A percentile compares a stretch with the other conserved stretches of the same genome.
Conservation (phyloP, 768 basidiomycete genomes). For the Tulasnella calospora region DNA sequence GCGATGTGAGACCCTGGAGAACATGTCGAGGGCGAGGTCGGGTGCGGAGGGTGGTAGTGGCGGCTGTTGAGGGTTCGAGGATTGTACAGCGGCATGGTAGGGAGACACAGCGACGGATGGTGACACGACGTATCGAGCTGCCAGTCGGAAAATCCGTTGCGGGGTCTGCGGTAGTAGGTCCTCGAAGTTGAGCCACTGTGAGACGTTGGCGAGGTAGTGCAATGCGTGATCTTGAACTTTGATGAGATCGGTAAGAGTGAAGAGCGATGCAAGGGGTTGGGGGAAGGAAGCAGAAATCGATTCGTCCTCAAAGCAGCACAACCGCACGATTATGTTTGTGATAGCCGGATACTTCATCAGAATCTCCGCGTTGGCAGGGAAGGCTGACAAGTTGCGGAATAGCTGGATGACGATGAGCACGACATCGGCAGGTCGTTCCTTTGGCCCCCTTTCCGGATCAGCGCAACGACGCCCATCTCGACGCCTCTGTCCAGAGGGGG, state of each 20-base stretch:
- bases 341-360: conserved; percentile 62
- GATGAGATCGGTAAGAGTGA: conserved; percentile 69
- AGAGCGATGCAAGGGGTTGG: conserved; percentile 48
- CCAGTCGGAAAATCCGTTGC: conserved; percentile 55
- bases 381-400: conserved; percentile 77
- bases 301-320: conserved; percentile 49
- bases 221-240: conserved; percentile 72
- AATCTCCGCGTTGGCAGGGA: conserved; percentile 62
- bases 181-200: conserved; percentile 39
- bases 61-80: not conserved
- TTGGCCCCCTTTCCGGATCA: conserved; percentile 36
- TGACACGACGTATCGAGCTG: conserved; percentile 73
- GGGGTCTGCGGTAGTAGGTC: conserved; percentile 40
- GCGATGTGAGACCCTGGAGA: conserved; percentile 67
- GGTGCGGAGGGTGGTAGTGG: conserved; percentile 40
- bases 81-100: conserved; percentile 22
- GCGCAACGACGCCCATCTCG: not conserved
- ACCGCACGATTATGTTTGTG: conserved; percentile 60
- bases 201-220: conserved; percentile 61
- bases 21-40: conserved; percentile 77
- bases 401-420: conserved; percentile 70
- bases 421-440: conserved; percentile 62
- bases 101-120: conserved; percentile 62
- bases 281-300: conserved; percentile 24
- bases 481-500: conserved; percentile 37